Conservation (phyloP, 2,329 filamentous ascomycete species). For the Apiospora hydei region DNA sequence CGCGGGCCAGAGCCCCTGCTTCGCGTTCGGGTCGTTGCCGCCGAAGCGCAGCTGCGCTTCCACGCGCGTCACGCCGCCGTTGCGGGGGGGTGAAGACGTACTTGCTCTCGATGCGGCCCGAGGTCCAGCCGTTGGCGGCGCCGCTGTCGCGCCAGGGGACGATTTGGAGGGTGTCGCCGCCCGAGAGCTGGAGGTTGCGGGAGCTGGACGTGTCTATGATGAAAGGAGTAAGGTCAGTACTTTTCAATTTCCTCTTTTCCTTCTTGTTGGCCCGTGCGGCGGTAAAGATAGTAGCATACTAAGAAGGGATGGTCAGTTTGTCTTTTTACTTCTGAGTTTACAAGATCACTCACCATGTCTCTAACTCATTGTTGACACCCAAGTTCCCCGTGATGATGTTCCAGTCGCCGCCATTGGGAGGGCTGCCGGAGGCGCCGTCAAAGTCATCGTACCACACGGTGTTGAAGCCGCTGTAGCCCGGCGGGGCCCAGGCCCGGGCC, state of each 20-base stretch:
- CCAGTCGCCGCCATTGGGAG: conserved; percentile 51
- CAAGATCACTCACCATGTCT: conserved; percentile 24
- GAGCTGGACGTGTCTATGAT: conserved; percentile 25
- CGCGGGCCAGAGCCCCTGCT: conserved; percentile 54
- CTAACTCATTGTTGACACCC: conserved; percentile 29
- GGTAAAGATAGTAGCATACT: neutral
- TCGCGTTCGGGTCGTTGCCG: conserved; percentile 32
- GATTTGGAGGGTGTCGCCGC: conserved; percentile 29
- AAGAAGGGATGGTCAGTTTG: neutral
- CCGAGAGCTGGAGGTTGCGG: conserved; percentile 28
- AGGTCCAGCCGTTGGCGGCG: conserved; percentile 47
- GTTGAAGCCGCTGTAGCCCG: neutral
- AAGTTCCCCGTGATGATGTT: conserved; percentile 49
- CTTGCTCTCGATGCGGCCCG: conserved; percentile 51
- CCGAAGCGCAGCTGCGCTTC: conserved; percentile 49
- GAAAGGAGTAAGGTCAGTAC: neutral
- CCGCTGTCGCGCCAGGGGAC: conserved; percentile 28
- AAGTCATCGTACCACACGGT: conserved; percentile 40
- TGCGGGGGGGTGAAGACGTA: conserved; percentile 46
- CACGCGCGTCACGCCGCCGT: conserved; percentile 47
- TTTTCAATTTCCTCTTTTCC: neutral
- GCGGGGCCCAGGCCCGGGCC: conserved; percentile 23
- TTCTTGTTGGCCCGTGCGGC: too few relatives aligned
- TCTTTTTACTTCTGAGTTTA: neutral
- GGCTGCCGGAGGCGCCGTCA: conserved; percentile 47